phyloP scores from a whole-genome alignment of 768 basidiomycete species.

The Termitomyces sp. region DNA sequence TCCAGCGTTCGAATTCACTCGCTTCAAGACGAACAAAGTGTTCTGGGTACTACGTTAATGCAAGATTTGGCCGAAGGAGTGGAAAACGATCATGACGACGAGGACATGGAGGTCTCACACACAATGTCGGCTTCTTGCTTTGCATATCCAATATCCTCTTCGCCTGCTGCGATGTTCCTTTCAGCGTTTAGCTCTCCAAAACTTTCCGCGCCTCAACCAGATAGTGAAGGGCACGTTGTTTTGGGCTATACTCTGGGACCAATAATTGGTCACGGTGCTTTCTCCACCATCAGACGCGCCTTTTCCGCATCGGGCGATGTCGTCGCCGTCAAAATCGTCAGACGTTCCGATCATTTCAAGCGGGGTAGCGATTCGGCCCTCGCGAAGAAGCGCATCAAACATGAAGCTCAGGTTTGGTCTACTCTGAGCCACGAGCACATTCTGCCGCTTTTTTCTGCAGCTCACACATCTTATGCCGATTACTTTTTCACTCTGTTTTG shows the following conservation, averaged over 20 bases:
- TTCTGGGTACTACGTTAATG: constrained; percentile 16
- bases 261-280: constrained; percentile 74
- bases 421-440: constrained; percentile 81
- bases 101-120: neutral
- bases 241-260: constrained; percentile 72
- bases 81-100: neutral
- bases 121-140: constrained; percentile 9
- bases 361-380: constrained; percentile 38
- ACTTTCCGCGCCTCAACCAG: constrained; percentile 35
- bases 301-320: constrained; percentile 55
- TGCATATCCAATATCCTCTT: constrained; percentile 27
- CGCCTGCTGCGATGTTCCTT: constrained; percentile 74
- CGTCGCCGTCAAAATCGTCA: constrained; percentile 83
- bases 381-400: constrained; percentile 53
- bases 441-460: constrained; percentile 70
- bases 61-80: constrained; percentile 1
- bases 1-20: constrained; percentile 4
- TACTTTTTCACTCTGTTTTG: constrained; percentile 83
- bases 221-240: constrained; percentile 64
- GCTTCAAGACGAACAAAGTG: constrained; percentile 6
- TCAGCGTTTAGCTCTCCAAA: constrained; percentile 50
- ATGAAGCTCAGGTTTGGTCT: constrained; percentile 71
- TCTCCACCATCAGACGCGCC: constrained; percentile 75
- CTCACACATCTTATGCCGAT: constrained; percentile 57
- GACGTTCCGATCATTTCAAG: constrained; percentile 48